Base-by-base conservation (phyloP, 1,284 basidiomycete genomes). In the Entoloma clypeatum region DNA sequence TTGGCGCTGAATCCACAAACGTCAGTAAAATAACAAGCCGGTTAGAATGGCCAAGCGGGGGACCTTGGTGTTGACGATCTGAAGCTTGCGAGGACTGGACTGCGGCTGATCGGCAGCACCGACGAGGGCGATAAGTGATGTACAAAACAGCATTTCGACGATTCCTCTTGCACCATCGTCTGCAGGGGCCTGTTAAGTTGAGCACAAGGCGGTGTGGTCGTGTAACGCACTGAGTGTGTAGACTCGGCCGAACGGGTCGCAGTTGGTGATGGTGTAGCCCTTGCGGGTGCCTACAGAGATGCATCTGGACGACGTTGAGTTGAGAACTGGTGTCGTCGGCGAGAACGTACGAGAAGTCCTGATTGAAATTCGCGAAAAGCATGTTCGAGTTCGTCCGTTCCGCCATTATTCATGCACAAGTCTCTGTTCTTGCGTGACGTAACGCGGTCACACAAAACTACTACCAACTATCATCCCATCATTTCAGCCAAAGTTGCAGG, bases 101-200 rank as follows among this genome's bases (percentile, higher is more conserved):
- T 85, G 80, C 9, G 86, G 86, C 39, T 87, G 83, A 67, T 97
- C 92, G 7, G 91, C 90, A 0, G 92, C 92, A 8, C 95, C 94
- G 19, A 99, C 95, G 25, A 99, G 75, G 0, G 95, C 95, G 39
- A 99, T 92, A 46, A 99, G 77, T 7, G 92, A 96, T 3, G 96
- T 99, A 68, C 93, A 97, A 71, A 99, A 99, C 45, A 99, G 75
- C 95, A 99, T 99, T 66, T 99, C 95, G 8, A 98, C 94, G 48
- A 96, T 94, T 18, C 92, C 92, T 10, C 88, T 81, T 0, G 95
- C 90, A 2, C 93, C 93, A 51, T 96, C 92, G 57, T 87, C 93
- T 88, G 25, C 7, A 24, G 8, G 23, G 8, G 35, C 23, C 13
- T 18, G 17, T 36, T 43, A 27, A 43, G 33, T 24, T 25, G 24